Evolutionary conservation across 345 rosid genomes (phyloP).

Genomic region (Noccaea caerulescens): DNA sequence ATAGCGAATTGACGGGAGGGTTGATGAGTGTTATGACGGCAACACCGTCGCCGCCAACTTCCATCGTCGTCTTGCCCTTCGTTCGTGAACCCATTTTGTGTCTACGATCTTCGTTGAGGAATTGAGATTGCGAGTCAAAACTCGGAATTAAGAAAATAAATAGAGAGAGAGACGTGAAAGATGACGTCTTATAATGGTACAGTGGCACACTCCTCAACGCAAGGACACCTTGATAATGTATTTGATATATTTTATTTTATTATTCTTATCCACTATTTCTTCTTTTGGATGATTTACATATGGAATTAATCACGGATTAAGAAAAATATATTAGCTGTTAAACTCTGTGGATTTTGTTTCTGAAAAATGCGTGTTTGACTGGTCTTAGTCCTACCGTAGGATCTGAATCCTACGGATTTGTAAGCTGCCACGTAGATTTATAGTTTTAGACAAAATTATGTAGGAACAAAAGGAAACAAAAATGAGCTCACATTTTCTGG

Average conservation of each 20-base stretch:
- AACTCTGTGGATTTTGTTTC: not conserved
- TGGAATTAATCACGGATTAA: conserved; percentile 4
- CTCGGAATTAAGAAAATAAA: conserved; percentile 3
- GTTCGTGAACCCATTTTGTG: conserved; percentile 45
- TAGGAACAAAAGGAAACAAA: no score
- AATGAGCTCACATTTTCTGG: no score
- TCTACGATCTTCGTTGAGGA: conserved; percentile 25
- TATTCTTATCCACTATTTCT: no score
- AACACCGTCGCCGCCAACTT: conserved; percentile 88
- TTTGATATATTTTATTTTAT: conserved; percentile 1
- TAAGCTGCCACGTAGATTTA: no score
- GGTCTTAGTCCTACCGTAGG: no score
- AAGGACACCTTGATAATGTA: conserved; percentile 26
- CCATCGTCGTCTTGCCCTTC: conserved; percentile 67
- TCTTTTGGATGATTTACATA: no score
- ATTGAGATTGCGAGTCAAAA: conserved; percentile 29
- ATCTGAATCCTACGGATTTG: no score
- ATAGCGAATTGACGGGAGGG: conserved; percentile 93
- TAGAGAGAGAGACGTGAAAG: conserved; percentile 7
- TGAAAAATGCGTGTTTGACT: not conserved
- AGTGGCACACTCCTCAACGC: conserved; percentile 45
- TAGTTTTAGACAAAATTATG: no score
- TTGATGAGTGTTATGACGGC: conserved; percentile 85
- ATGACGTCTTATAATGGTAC: conserved; percentile 19
- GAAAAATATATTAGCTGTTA: not conserved